Evolutionary conservation across 352 stramenopile species (phyloP).

Genomic region (Globisporangium spiculum): DNA sequence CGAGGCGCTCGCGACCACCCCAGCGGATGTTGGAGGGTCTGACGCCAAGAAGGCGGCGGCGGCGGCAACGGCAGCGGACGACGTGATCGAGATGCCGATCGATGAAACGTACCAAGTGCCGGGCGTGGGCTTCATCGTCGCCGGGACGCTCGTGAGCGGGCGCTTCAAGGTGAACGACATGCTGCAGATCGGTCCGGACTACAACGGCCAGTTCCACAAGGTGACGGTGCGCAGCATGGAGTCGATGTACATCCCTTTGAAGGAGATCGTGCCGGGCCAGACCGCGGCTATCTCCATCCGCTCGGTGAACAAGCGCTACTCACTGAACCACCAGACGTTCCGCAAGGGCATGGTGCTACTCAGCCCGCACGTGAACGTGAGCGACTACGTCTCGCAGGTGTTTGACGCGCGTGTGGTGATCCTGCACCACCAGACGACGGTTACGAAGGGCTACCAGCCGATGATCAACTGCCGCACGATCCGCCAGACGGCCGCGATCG

Average conservation of each 20-base stretch:
- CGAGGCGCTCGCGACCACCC: constrained; percentile 25
- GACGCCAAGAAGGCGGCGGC: constrained; percentile 11
- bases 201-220: constrained; percentile 86
- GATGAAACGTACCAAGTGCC: constrained; percentile 91
- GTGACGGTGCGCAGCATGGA: constrained; percentile 86
- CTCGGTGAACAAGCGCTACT: constrained; percentile 88
- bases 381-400: constrained; percentile 71
- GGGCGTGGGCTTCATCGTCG: constrained; percentile 93
- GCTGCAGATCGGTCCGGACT: constrained; percentile 89
- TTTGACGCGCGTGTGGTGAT: constrained; percentile 94
- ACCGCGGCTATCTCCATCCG: constrained; percentile 84
- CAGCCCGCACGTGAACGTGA: constrained; percentile 72
- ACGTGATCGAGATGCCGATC: constrained; percentile 84
- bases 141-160: constrained; percentile 92
- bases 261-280: constrained; percentile 84
- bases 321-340: constrained; percentile 80
- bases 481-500: constrained; percentile 87
- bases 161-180: constrained; percentile 85
- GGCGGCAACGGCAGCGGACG: constrained; percentile 4
- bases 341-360: constrained; percentile 93
- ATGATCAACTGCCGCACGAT: constrained; percentile 94
- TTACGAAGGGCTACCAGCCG: constrained; percentile 91
- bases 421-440: constrained; percentile 95
- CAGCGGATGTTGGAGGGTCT: not conserved
- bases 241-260: constrained; percentile 88